Percentiles rank a stretch among this genome's conserved stretches.
phyloP scores from a whole-genome alignment of 2,329 filamentous ascomycete genomes.

The Scedosporium apiospermum region DNA sequence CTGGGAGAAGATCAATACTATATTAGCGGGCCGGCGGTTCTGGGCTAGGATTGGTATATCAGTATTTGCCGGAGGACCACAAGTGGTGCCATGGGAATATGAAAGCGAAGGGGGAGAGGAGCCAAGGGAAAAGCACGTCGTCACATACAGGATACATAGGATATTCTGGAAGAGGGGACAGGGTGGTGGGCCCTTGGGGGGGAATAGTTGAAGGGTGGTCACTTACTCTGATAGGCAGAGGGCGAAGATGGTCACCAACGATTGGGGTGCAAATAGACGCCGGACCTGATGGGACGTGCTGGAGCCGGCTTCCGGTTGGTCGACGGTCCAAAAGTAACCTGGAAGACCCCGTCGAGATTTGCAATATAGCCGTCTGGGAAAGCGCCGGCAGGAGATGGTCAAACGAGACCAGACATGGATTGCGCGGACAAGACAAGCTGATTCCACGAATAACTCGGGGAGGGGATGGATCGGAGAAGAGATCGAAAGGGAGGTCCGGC shows the following conservation, averaged over 20 bases:
- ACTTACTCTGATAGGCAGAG: constrained; percentile 33
- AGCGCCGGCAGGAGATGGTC: not conserved
- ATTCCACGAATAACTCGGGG: not conserved
- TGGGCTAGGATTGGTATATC: constrained; percentile 26
- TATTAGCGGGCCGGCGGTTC: constrained; percentile 4
- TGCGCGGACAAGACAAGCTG: not conserved
- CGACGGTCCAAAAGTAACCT: not conserved
- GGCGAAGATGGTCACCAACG: constrained; percentile 29
- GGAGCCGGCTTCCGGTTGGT: constrained; percentile 5
- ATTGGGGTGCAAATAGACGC: constrained; percentile 35
- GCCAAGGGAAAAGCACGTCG: constrained; percentile 28
- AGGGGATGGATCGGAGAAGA: not conserved
- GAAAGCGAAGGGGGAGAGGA: constrained; percentile 18
- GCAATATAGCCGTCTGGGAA: constrained; percentile 2
- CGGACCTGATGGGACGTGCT: constrained; percentile 8
- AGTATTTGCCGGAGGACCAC: constrained; percentile 11
- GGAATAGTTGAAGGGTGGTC: not conserved
- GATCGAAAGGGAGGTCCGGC: not conserved
- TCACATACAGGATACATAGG: constrained; percentile 15
- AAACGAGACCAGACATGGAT: not conserved
- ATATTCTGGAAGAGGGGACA: constrained; percentile 9
- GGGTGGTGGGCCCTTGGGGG: not conserved
- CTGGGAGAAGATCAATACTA: constrained; percentile 15
- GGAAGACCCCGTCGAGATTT: not conserved
- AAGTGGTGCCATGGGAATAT: constrained; percentile 15